Evolutionary conservation across 1,139 yeast genomes (phyloP), one percentile per base, ranked within the genome.

Genomic region (Taphrina confusa): DNA sequence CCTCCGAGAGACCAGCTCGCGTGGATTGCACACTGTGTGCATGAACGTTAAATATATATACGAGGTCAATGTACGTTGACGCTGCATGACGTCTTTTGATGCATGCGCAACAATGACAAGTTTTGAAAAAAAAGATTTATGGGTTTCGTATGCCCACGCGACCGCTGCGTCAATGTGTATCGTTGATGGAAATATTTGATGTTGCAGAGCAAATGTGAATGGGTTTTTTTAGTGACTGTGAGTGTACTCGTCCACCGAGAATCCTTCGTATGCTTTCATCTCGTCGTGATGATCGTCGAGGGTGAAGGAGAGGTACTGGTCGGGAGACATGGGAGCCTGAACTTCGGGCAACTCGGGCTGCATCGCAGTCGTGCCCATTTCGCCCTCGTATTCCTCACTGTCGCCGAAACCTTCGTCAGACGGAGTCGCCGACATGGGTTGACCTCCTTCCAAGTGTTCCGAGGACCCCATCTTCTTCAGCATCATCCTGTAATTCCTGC

Each of bases 401-500:
- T 31, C 52, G 18, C 40, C 52, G 28, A 47, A 28, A 11, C 52
- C 52, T 33, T 47, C 52, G 40, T 47, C 52, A 6, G 52, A 47
- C 4, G 42, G 25, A 18, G 39, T 27, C 8, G 44, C 16, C 16
- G 42, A 23, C 23, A 42, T 31, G 8, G 49, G 12, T 27, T 14
- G 16, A 30, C 49, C 31, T 6, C 37, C 55, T 27, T 42, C 40
- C 28, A 42, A 33, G 39, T 36, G 45, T n/a, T 40, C 58, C n/a
- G 34, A 12, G 18, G 40, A 14, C 6, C 51, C 44, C 40, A 46
- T 20, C 33, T 36, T 33, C 45, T 54, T 54, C 16, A 25, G 25
- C 58, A 54, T 54, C 58, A 44, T 44, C 36, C 49, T 16, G 47
- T 45, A 42, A 18, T 54, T 54, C 14, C 61, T 27, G 18, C 61